Base-by-base conservation (phyloP, 345 rosid species). In the Chamaenerion angustifolium region DNA sequence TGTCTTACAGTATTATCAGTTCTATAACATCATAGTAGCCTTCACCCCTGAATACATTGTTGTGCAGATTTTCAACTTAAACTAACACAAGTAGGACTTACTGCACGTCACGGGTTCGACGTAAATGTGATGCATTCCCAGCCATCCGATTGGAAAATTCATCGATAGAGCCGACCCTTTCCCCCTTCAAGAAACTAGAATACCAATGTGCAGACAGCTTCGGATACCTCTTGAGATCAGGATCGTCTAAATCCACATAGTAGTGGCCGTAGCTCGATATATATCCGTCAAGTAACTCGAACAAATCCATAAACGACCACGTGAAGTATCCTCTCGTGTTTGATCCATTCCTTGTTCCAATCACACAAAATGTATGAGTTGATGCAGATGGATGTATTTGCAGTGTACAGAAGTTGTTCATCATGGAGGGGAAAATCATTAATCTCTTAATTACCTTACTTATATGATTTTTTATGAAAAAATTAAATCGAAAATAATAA, bases 301-400 rank as follows among this genome's bases (percentile, higher is more conserved):
- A 52, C 40, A 58, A 43, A 9, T 58, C 56, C 11, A 58, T 42
- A 35, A 58, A 58, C 49, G 63, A 50, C 63, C 63, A 58, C 19
- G 63, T 58, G 56, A 58, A 58, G 63, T 58, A 58, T 12, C 63
- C 63, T 43, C 23, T 51, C 12, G 63, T 51, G 45, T 58, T 58
- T 1, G 63, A 58, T 41, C 63, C 63, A 9, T 58, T 58, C 56
- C 63, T n/a, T 58, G 37, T 10, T 4, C 18, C 16, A n/a, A 14
- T 44, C 18, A 43, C 17, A n/a, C 45, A 8, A 35, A 23, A 15
- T 10, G 10, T 12, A 45, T n/a, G n/a, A n/a, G n/a, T n/a, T n/a
- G n/a, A n/a, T n/a, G n/a, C n/a, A n/a, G n/a, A n/a, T n/a, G n/a
- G n/a, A n/a, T n/a, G n/a, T n/a, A n/a, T n/a, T 13, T 12, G 27